Evolutionary conservation across 148 eudicot species (phyloP).

Genomic region (Beta vulgaris): DNA sequence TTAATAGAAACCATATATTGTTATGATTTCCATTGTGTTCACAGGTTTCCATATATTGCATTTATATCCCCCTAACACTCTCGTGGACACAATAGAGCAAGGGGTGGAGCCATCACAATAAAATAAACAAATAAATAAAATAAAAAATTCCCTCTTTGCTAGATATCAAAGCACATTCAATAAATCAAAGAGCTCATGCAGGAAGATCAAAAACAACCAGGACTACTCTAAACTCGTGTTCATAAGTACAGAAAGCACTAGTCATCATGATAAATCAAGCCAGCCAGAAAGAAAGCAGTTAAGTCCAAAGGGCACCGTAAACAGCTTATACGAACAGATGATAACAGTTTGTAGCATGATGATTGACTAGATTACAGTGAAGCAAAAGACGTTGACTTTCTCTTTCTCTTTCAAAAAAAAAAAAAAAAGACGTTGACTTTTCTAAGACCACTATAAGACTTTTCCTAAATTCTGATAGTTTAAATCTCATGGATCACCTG

Average conservation of each 20-base stretch:
- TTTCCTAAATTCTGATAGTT: neutral
- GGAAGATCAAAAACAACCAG: neutral
- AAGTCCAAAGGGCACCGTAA: neutral
- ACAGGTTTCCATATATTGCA: neutral
- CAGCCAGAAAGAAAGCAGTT: too few relatives aligned
- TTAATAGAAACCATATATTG: neutral
- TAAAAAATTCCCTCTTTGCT: too few relatives aligned
- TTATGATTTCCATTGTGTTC: neutral
- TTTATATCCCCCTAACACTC: neutral
- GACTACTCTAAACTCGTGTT: neutral
- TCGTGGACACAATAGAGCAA: neutral
- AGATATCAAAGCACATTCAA: too few relatives aligned
- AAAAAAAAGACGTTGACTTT: slow-evolving; percentile 7
- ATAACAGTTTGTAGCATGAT: too few relatives aligned
- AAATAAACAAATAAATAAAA: too few relatives aligned
- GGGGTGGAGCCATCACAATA: neutral
- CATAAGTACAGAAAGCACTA: neutral
- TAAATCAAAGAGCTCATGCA: neutral
- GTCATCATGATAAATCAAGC: neutral
- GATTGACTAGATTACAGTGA: neutral
- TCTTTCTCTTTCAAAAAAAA: too few relatives aligned
- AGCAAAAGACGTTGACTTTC: slow-evolving; percentile 4
- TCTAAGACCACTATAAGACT: neutral
- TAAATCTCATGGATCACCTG: slow-evolving; percentile 57
- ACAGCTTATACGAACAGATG: neutral